Evolutionary conservation across 2,329 filamentous ascomycete genomes (phyloP).

Genomic region (Fusarium lateritium): DNA sequence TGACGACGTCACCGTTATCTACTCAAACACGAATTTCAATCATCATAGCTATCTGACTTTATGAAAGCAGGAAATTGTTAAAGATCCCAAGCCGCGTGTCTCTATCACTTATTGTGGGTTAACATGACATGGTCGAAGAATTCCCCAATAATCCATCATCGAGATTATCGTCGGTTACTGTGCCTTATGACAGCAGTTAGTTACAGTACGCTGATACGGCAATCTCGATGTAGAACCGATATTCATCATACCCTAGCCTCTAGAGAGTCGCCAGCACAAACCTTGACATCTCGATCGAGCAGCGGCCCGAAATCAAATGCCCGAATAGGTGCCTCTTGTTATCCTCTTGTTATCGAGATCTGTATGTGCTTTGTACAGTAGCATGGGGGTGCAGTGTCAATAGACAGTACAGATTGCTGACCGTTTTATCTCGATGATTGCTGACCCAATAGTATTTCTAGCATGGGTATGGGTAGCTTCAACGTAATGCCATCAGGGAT

Average conservation of each 20-base stretch:
- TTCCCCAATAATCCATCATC: neutral
- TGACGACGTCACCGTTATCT: neutral
- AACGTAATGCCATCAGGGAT: neutral
- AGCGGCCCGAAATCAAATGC: constrained; percentile 1
- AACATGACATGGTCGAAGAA: neutral
- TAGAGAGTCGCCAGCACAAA: constrained; percentile 1
- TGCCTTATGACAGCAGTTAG: constrained; percentile 5
- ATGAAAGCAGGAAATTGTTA: neutral
- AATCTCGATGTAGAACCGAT: constrained; percentile 17
- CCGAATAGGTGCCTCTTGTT: neutral
- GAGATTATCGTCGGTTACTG: neutral
- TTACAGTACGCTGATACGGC: neutral
- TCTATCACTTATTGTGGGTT: neutral
- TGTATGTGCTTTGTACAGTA: neutral
- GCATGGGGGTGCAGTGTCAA: constrained; percentile 1
- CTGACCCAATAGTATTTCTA: neutral
- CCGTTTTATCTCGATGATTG: neutral
- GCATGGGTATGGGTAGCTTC: neutral
- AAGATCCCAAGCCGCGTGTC: neutral
- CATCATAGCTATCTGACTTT: neutral
- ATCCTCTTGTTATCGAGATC: constrained; percentile 22
- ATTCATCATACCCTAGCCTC: constrained; percentile 3
- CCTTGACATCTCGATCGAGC: constrained; percentile 3
- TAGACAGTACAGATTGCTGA: neutral
- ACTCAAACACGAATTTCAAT: constrained; percentile 32